Conservation (phyloP, 208 protist genomes). For the Porcisia hertigi region DNA sequence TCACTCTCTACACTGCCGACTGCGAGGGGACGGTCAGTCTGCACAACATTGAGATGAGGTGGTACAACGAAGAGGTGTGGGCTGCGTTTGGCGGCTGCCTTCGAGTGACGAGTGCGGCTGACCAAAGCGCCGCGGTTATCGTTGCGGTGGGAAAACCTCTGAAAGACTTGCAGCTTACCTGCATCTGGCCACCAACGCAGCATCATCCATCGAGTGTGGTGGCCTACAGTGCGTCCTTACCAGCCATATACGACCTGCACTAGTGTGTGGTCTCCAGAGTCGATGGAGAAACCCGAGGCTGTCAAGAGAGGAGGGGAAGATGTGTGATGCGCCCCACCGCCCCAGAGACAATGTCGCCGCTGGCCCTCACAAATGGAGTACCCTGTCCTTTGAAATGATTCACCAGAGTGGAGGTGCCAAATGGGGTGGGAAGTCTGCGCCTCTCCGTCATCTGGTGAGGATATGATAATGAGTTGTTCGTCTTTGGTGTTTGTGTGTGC, state of each 20-base stretch:
- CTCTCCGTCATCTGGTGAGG: too few relatives aligned
- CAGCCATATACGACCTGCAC: conserved; percentile 51
- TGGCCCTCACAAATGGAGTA: too few relatives aligned
- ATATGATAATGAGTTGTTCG: too few relatives aligned
- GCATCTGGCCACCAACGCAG: conserved; percentile 15
- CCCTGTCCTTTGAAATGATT: too few relatives aligned
- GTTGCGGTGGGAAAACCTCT: conserved; percentile 54
- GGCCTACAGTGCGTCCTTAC: conserved; percentile 56
- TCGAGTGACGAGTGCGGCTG: conserved; percentile 35
- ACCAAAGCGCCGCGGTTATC: conserved; percentile 56
- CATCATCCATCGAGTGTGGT: conserved; percentile 38
- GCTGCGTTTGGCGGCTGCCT: conserved; percentile 30
- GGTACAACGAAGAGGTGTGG: conserved; percentile 46
- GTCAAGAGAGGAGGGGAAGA: not conserved
- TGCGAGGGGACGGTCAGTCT: conserved; percentile 62
- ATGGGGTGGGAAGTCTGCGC: too few relatives aligned
- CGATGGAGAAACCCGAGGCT: not conserved
- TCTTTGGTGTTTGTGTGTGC: too few relatives aligned
- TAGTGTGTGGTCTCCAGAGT: conserved; percentile 8
- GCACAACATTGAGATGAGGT: conserved; percentile 76
- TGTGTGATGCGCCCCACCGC: not conserved
- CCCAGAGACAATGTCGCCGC: not conserved
- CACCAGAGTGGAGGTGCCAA: too few relatives aligned
- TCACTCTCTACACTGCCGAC: conserved; percentile 65
- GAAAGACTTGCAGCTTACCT: conserved; percentile 50